Conservation (phyloP, 768 basidiomycete genomes). For the Termitomyces sp. region DNA sequence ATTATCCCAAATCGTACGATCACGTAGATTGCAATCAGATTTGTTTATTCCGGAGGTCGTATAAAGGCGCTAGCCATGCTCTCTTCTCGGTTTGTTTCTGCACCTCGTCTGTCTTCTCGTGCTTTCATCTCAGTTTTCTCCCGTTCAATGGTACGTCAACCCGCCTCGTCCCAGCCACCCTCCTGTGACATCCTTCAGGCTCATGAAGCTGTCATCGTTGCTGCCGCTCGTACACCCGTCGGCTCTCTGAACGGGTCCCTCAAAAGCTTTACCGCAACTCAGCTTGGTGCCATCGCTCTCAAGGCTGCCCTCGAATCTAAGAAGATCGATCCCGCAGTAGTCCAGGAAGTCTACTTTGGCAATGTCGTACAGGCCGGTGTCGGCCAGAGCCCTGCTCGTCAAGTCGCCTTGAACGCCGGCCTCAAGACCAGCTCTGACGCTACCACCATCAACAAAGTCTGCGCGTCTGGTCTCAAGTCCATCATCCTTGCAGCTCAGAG, state of each 20-base stretch:
- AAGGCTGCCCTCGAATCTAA: conserved; percentile 85
- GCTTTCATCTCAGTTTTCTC: conserved; percentile 29
- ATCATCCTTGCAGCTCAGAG: conserved; percentile 92
- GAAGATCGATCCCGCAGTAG: conserved; percentile 69
- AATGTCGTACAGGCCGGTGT: conserved; percentile 98
- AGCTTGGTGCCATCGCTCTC: conserved; percentile 85
- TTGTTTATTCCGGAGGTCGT: conserved; percentile 14
- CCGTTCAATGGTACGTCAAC: conserved; percentile 44
- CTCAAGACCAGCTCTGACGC: conserved; percentile 84
- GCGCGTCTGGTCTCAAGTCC: conserved; percentile 95
- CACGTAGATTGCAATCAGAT: conserved; percentile 20
- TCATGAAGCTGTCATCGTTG: conserved; percentile 89
- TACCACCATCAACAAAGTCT: conserved; percentile 99
- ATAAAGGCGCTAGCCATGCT: conserved; percentile 38
- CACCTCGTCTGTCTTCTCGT: conserved; percentile 32
- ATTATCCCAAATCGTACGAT: conserved; percentile 33
- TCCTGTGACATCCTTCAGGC: conserved; percentile 23
- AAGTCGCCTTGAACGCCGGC: conserved; percentile 91
- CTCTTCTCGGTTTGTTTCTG: conserved; percentile 34
- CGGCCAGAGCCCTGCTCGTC: conserved; percentile 96
- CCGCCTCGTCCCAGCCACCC: conserved; percentile 8
- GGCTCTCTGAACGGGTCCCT: conserved; percentile 89
- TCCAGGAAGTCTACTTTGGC: conserved; percentile 97
- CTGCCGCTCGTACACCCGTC: conserved; percentile 90
- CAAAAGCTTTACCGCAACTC: conserved; percentile 83